Percentiles rank a stretch among this genome's conserved stretches.
Evolutionary conservation across 1,284 basidiomycete genomes (phyloP).

Genomic region (Trametes pubescens): DNA sequence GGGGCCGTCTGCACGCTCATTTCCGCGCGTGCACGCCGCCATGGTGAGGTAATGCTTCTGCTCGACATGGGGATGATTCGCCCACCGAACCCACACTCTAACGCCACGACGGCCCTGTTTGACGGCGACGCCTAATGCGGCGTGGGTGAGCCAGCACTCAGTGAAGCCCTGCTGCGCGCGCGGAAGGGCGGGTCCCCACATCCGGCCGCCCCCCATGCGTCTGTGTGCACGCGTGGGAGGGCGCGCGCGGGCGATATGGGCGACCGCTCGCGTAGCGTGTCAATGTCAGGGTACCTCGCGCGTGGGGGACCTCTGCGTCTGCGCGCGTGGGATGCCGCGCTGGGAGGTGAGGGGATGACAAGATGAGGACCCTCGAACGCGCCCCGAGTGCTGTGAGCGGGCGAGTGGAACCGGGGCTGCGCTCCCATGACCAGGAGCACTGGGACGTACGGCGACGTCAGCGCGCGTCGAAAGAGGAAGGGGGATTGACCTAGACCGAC

Average conservation of each 20-base stretch:
- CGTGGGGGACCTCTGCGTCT: conserved; percentile 10
- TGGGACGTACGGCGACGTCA: conserved; percentile 5
- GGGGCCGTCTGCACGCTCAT: conserved; percentile 25
- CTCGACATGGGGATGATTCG: background rate
- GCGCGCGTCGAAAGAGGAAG: background rate
- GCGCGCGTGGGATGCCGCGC: background rate
- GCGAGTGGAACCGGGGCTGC: background rate
- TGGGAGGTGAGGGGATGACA: background rate
- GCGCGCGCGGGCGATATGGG: background rate
- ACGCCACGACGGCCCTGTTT: conserved; percentile 31
- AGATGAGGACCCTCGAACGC: background rate
- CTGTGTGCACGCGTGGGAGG: conserved; percentile 22
- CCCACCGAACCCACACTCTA: conserved; percentile 24
- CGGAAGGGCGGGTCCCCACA: conserved; percentile 15
- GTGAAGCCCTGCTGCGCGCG: conserved; percentile 13
- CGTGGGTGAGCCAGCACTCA: background rate
- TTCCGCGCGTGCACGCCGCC: conserved; percentile 26
- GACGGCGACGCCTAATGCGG: conserved; percentile 13
- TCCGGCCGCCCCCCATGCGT: conserved; percentile 23
- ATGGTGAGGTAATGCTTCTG: conserved; percentile 22
- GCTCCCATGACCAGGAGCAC: background rate
- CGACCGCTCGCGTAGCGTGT: background rate
- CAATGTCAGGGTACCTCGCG: conserved; percentile 16
- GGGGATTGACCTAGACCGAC: background rate
- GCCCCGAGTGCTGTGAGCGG: background rate